These are phyloP conservation scores for Fragaria vesca DNA, from an alignment of 306 rosid genomes.

Conservation along the genomic window DNA sequence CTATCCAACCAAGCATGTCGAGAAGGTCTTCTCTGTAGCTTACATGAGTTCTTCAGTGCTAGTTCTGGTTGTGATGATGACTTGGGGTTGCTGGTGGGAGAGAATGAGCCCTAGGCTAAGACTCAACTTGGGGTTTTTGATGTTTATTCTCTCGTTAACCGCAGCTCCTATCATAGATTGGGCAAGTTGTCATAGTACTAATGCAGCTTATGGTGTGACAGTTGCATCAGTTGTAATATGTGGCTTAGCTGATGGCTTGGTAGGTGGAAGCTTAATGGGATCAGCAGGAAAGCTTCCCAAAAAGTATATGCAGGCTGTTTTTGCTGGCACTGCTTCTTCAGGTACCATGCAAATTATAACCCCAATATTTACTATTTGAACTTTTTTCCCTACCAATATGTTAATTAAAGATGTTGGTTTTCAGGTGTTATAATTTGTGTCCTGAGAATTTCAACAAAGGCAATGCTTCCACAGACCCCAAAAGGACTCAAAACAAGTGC, in stretches of 20 bases:
- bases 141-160: conserved; percentile 63
- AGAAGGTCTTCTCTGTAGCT: conserved; percentile 83
- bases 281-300: conserved; percentile 92
- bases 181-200: conserved; percentile 32
- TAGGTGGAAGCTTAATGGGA: conserved; percentile 84
- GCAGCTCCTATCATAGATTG: conserved; percentile 68
- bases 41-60: conserved; percentile 69
- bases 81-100: conserved; percentile 62
- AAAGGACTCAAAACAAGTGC: conserved; percentile 84
- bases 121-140: conserved; percentile 57
- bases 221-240: conserved; percentile 43
- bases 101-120: conserved; percentile 51
- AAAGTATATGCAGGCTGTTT: conserved; percentile 92
- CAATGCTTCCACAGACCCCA: conserved; percentile 70
- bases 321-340: conserved; percentile 95
- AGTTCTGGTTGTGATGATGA: conserved; percentile 55
- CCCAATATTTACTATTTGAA: conserved; percentile 5
- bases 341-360: conserved; percentile 42
- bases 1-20: conserved; percentile 68
- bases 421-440: conserved; percentile 77
- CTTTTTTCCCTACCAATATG: not conserved
- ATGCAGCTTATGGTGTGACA: conserved; percentile 42
- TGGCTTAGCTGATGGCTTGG: conserved; percentile 79
- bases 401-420: conserved; percentile 4
- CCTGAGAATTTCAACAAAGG: conserved; percentile 82